A percentile compares a stretch with the other conserved stretches of the same genome.
These are phyloP conservation scores for Fennellomyces sp. DNA, from an alignment of 371 early-diverging fungal genomes.

Conservation along the genomic window DNA sequence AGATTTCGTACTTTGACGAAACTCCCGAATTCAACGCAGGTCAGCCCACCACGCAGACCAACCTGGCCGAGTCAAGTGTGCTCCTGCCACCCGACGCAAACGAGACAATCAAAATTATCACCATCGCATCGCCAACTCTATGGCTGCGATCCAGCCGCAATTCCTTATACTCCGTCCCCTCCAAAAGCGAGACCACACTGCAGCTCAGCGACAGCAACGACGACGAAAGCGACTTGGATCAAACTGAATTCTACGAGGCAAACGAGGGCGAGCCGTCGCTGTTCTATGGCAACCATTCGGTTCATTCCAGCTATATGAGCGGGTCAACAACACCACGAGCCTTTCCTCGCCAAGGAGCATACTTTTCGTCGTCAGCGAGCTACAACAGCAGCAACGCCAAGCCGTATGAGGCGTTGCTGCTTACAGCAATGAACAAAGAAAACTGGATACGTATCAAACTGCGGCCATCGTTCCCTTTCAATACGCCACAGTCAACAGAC, in stretches of 20 bases:
- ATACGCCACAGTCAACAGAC: background rate
- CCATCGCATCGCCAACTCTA: constrained; percentile 37
- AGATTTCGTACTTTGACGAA: constrained; percentile 63
- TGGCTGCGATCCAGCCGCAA: constrained; percentile 30
- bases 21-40: constrained; percentile 51
- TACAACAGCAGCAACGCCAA: background rate
- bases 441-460: constrained; percentile 41
- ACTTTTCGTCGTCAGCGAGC: background rate
- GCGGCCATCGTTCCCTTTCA: constrained; percentile 29
- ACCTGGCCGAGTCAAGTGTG: constrained; percentile 41
- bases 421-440: constrained; percentile 41
- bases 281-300: constrained; percentile 12
- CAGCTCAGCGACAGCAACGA: constrained; percentile 4
- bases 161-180: constrained; percentile 21
- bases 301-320: constrained; percentile 28
- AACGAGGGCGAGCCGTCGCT: constrained; percentile 17
- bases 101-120: constrained; percentile 47
- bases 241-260: constrained; percentile 41
- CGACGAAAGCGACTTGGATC: constrained; percentile 15
- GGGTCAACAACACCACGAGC: constrained; percentile 37
- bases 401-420: constrained; percentile 43
- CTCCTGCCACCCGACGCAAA: constrained; percentile 31
- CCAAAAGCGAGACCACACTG: constrained; percentile 26
- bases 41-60: background rate
- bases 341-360: constrained; percentile 3